Conservation (phyloP, 2,329 filamentous ascomycete genomes). For the Gnomoniopsis sp. region DNA sequence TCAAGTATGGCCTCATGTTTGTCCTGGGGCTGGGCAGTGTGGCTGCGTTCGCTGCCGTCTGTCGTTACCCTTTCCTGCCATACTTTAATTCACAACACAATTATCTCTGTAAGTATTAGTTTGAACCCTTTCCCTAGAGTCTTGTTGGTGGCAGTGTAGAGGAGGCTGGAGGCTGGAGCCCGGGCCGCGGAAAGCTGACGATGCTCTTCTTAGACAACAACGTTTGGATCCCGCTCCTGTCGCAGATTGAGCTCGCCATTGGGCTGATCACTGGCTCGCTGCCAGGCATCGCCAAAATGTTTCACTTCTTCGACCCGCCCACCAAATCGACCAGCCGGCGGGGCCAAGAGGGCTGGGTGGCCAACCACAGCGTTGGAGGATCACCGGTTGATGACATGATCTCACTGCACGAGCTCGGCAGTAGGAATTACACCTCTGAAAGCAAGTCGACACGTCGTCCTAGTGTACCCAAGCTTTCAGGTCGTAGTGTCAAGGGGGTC, state of each 20-base stretch:
- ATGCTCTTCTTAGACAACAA: background rate
- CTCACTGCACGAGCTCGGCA: background rate
- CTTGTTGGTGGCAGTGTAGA: too few species aligned
- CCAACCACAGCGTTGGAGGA: background rate
- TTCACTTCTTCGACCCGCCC: background rate
- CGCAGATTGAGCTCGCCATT: background rate
- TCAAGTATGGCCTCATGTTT: background rate
- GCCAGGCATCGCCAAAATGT: background rate
- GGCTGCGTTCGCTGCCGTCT: background rate
- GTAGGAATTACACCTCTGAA: background rate
- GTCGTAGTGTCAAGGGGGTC: background rate
- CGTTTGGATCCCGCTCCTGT: background rate
- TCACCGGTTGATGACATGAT: background rate
- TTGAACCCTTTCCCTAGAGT: background rate
- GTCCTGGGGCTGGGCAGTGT: background rate
- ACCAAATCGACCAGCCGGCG: background rate
- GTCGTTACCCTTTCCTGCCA: background rate
- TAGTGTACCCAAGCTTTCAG: background rate
- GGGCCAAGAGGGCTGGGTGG: background rate
- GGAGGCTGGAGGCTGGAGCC: too few species aligned
- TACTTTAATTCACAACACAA: background rate
- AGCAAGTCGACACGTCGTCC: background rate
- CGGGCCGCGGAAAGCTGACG: background rate
- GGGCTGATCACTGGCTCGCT: background rate
- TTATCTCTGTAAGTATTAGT: background rate